These are phyloP conservation scores for Nakaseomyces uthaithaninus DNA, from an alignment of 1,139 yeast species.

Conservation along the genomic window DNA sequence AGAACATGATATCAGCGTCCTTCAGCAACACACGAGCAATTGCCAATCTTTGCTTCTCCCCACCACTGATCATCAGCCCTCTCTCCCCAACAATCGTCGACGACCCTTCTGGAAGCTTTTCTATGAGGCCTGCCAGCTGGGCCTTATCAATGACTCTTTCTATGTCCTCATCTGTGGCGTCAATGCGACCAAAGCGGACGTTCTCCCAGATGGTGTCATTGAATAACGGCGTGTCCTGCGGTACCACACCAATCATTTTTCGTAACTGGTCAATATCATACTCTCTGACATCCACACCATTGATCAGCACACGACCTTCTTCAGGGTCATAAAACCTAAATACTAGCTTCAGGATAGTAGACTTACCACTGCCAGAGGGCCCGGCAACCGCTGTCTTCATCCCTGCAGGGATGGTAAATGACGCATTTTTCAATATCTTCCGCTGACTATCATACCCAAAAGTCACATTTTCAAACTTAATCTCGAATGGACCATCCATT, in stretches of 20 bases:
- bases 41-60: constrained; percentile 93
- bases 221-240: constrained; percentile 94
- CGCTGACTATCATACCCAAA: constrained; percentile 89
- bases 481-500: constrained; percentile 50
- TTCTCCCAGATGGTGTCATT: constrained; percentile 86
- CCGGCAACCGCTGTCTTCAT: constrained; percentile 89
- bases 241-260: constrained; percentile 77
- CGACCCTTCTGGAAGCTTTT: constrained; percentile 73
- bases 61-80: constrained; percentile 98
- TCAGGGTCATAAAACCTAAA: constrained; percentile 85
- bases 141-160: constrained; percentile 56
- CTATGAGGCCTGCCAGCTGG: constrained; percentile 53
- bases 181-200: constrained; percentile 74
- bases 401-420: constrained; percentile 86
- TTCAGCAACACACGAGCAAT: constrained; percentile 82
- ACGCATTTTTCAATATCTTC: constrained; percentile 72
- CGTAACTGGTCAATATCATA: constrained; percentile 73
- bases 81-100: constrained; percentile 94
- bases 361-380: constrained; percentile 92
- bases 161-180: constrained; percentile 70
- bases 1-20: constrained; percentile 81
- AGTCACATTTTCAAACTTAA: constrained; percentile 80
- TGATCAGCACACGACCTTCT: constrained; percentile 70
- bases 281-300: constrained; percentile 80
- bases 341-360: constrained; percentile 74